Evolutionary conservation across 176 grass and related monocot species (phyloP).

Genomic region (Musa troglodytarum): DNA sequence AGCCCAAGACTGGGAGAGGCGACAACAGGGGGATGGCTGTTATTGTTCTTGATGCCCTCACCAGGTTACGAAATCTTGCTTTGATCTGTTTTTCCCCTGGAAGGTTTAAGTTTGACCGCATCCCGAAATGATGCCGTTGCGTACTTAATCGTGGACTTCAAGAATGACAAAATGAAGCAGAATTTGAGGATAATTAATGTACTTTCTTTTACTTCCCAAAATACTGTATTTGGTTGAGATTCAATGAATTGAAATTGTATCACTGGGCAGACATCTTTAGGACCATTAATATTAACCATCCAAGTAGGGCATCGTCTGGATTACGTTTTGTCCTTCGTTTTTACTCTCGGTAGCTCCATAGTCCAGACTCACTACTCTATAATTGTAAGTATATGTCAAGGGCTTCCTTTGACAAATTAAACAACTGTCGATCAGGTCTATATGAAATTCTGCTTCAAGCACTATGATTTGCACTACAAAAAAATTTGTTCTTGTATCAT

Average conservation of each 20-base stretch:
- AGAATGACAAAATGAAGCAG: no score
- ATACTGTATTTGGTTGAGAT: no score
- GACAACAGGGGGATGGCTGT: conserved; percentile 98
- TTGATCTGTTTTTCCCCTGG: conserved; percentile 1
- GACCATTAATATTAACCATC: neutral
- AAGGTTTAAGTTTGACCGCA: no score
- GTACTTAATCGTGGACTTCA: no score
- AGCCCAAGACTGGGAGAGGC: conserved; percentile 73
- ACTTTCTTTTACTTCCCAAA: no score
- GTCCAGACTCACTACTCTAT: neutral
- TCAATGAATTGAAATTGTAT: no score
- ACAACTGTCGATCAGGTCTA: no score
- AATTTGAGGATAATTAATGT: no score
- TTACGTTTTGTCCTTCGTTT: neutral
- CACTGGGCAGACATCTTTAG: neutral
- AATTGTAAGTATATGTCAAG: neutral
- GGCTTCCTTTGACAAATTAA: neutral
- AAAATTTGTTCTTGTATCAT: neutral
- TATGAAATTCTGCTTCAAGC: no score
- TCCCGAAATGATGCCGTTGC: no score
- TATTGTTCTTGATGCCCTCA: conserved; percentile 82
- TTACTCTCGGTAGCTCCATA: neutral
- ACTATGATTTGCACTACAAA: no score
- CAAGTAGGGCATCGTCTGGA: neutral
- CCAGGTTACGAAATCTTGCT: conserved; percentile 32